phyloP scores from a whole-genome alignment of 495 filamentous ascomycete species.

The Trichoderma gamsii region DNA sequence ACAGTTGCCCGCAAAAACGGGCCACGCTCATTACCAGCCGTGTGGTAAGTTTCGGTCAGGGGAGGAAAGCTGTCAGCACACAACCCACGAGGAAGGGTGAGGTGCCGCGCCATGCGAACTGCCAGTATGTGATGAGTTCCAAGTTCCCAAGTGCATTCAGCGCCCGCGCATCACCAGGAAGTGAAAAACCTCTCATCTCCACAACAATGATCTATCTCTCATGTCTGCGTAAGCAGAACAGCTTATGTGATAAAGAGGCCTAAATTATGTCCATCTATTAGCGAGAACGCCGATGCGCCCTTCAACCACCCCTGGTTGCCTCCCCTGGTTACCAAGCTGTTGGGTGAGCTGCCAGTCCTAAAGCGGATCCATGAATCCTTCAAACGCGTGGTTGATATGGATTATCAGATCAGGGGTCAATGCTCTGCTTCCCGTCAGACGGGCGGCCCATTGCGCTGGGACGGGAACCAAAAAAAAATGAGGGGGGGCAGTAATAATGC shows the following conservation, averaged over 20 bases:
- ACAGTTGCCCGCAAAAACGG: background rate
- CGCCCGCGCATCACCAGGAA: no score
- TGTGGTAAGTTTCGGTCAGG: background rate
- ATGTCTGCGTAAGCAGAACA: background rate
- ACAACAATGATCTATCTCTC: background rate
- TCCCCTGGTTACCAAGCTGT: background rate
- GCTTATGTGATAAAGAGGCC: no score
- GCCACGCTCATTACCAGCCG: background rate
- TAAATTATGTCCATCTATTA: background rate
- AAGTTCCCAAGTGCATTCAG: no score
- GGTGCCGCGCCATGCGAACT: no score
- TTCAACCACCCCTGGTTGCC: no score
- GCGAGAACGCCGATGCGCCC: no score
- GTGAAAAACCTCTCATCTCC: background rate
- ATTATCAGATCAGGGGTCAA: background rate
- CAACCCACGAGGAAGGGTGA: no score
- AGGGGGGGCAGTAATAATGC: background rate
- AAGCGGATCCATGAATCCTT: background rate
- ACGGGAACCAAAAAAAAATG: slow-evolving; percentile 10
- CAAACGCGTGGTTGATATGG: background rate
- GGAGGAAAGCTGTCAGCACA: background rate
- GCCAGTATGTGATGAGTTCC: no score
- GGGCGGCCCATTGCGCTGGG: slow-evolving; percentile 11
- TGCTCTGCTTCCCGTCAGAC: background rate
- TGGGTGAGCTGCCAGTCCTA: background rate